Evolutionary conservation across 345 rosid species (phyloP).

Genomic region (Populus nigra): DNA sequence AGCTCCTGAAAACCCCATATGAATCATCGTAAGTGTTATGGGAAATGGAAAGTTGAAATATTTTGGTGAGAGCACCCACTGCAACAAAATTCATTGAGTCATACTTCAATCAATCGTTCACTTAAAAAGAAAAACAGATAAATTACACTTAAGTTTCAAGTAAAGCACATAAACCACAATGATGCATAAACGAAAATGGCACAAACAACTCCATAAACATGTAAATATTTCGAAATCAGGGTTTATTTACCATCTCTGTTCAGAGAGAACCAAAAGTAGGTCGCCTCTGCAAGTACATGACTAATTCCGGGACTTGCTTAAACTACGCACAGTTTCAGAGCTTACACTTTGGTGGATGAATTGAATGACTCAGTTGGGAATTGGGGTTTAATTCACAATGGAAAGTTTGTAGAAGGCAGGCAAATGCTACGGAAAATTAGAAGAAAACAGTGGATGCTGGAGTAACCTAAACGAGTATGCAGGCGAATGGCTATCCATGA

Average conservation of each 20-base stretch:
- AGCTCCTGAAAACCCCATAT: constrained; percentile 82
- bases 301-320: not conserved
- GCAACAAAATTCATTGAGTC: constrained; percentile 35
- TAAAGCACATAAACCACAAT: not conserved
- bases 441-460: not conserved
- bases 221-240: not conserved
- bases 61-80: constrained; percentile 97
- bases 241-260: not conserved
- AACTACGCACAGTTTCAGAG: not conserved
- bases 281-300: not conserved
- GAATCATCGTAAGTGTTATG: constrained; percentile 91
- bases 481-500: not conserved
- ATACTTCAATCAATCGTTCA: not conserved
- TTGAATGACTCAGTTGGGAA: not conserved
- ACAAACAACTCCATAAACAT: not conserved
- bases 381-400: not conserved
- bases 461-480: not conserved
- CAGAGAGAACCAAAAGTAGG: not conserved
- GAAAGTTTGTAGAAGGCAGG: not conserved
- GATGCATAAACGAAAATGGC: not conserved
- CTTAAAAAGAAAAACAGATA: not conserved
- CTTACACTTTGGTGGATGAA: not conserved
- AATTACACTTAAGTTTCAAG: not conserved
- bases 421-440: not conserved
- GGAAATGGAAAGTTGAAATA: constrained; percentile 90